phyloP scores from a whole-genome alignment of 1,284 basidiomycete species.

The Rhodotorula glutinis region DNA sequence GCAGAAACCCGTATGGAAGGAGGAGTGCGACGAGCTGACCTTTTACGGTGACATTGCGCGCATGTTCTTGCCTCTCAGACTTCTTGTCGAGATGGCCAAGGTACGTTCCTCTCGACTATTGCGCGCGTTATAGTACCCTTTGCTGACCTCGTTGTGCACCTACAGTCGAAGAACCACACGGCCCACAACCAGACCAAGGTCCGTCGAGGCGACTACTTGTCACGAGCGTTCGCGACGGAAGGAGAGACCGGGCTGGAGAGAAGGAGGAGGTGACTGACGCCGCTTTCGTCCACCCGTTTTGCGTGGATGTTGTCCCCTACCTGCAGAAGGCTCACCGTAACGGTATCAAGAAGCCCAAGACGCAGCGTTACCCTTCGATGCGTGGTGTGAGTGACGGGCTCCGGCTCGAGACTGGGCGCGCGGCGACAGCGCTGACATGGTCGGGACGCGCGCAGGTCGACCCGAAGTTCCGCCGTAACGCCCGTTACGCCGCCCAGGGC shows the following conservation, averaged over 20 bases:
- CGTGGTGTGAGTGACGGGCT: constrained; percentile 65
- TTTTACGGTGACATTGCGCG: background rate
- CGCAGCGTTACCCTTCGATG: constrained; percentile 73
- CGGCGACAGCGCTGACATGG: background rate
- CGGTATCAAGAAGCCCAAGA: constrained; percentile 82
- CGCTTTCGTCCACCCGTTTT: background rate
- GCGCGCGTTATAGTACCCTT: background rate
- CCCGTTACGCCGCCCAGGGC: constrained; percentile 69
- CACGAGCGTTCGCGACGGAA: background rate
- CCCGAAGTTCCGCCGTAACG: constrained; percentile 86
- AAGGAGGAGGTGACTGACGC: background rate
- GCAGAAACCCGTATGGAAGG: too few relatives aligned
- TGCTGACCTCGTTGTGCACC: background rate
- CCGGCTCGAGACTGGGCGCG: constrained; percentile 32
- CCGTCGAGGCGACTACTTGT: constrained; percentile 7
- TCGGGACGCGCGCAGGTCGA: constrained; percentile 61
- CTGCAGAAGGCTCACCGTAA: constrained; percentile 84
- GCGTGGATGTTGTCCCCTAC: background rate
- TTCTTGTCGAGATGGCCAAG: constrained; percentile 6
- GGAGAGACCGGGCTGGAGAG: background rate
- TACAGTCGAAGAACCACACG: constrained; percentile 58
- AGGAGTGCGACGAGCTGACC: too few relatives aligned
- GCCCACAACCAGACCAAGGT: constrained; percentile 77
- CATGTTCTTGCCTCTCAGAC: background rate
- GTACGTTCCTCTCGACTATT: too few relatives aligned